Conservation (phyloP, 2,329 filamentous ascomycete genomes). For the Sclerotinia spermophila region DNA sequence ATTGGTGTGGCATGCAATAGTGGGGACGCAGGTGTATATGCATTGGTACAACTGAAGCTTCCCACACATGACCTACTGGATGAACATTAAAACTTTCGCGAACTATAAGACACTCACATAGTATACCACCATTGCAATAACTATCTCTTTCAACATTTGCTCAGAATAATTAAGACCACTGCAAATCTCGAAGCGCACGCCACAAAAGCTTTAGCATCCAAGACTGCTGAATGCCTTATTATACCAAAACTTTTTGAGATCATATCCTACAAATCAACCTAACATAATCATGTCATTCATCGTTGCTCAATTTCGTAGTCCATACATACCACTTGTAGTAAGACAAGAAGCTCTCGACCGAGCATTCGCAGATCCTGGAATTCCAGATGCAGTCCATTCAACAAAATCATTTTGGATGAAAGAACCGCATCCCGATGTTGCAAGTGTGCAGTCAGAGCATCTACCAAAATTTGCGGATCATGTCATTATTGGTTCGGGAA, state of each 20-base stretch:
- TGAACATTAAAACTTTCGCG: not conserved
- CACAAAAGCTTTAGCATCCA: not conserved
- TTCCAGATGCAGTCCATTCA: not conserved
- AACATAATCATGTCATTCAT: conserved; percentile 2
- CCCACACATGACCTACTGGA: not conserved
- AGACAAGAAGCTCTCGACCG: conserved; percentile 13
- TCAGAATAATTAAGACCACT: not conserved
- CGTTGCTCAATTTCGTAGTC: not conserved
- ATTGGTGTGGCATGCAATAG: not conserved
- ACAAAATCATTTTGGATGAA: conserved; percentile 15
- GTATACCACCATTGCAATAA: not conserved
- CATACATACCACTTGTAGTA: not conserved
- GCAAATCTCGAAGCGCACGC: not conserved
- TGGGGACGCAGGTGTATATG: not conserved
- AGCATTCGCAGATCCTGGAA: conserved; percentile 8
- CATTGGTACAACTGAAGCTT: not conserved
- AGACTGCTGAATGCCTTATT: not conserved
- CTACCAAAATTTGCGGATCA: conserved; percentile 19
- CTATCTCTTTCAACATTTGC: not conserved
- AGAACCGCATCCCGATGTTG: conserved; percentile 1
- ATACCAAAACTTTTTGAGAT: too few relatives aligned
- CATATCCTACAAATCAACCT: not conserved
- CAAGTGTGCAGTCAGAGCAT: not conserved
- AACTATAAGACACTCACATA: not conserved
- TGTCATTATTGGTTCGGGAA: conserved; percentile 27